Base-by-base conservation (phyloP, 2,329 filamentous ascomycete species). In the Dactylellina drechsleri region DNA sequence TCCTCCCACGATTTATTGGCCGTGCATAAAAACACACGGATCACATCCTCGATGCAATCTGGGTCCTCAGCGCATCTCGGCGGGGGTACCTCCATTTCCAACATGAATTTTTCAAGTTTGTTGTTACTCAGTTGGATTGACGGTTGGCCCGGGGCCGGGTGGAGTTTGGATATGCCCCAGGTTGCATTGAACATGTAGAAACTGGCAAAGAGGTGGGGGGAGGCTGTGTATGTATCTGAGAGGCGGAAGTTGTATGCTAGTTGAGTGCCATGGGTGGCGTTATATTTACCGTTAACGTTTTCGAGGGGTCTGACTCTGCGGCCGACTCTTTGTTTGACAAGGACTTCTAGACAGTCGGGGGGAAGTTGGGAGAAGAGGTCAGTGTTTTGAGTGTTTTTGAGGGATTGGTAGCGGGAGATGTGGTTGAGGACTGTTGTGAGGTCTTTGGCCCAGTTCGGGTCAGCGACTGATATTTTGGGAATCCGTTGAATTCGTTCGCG, bases 1-100 rank as follows among this genome's bases (percentile, higher is more conserved):
- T 66, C 68, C 16, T 73, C 68, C 68, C 68, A 73, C 2, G 68
- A 73, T 13, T 13, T 53, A 1, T 61, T 61, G 2, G 12, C 28
- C 0, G 53, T 59, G 28, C 45, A 73, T n/a, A 73, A n/a, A n/a
- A 45, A 73, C 2, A 56, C 68, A 18, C 68, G 54, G 12, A 73
- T 52, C 1, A 36, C 66, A n/a, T 73, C 68, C 16, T 73, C 61
- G 12, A 66, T 66, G 3, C 36, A 36, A 4, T 28, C 40, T 1
- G 40, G 12, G 45, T 66, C 56, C 1, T 52, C 49, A 23, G 26
- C 36, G 50, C 13, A 52, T 15, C 40, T 28, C 10, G 47, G 15
- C 4, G 52, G 54, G 6, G 61, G 59, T 8, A 59, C 18, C 1
- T 64, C 52, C 40, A 73, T 57, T 15, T 40, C 4, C 18, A 71